A percentile compares a stretch with the other conserved stretches of the same genome.
Evolutionary conservation across 148 eudicot species (phyloP).

Genomic region (Fagopyrum tataricum): DNA sequence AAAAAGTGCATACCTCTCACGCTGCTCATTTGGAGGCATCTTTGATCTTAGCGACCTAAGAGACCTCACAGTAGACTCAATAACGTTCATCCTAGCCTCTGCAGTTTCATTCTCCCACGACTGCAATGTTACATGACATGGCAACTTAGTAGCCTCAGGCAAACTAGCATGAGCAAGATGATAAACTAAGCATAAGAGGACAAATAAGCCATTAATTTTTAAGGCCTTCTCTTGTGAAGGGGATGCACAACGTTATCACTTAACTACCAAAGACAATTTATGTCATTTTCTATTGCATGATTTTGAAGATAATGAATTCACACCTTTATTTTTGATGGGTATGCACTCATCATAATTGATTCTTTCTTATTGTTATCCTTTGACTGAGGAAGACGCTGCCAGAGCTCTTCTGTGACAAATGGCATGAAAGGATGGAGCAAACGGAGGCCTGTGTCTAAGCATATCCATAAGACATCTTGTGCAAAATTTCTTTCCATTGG

Average conservation of each 20-base stretch:
- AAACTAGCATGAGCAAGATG: not conserved
- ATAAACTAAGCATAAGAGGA: not conserved
- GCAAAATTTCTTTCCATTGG: slow-evolving; percentile 52
- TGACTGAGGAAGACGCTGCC: slow-evolving; percentile 93
- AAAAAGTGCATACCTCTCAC: slow-evolving; percentile 44
- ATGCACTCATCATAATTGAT: slow-evolving; percentile 69
- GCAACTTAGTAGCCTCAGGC: not conserved
- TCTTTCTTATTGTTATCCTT: slow-evolving; percentile 49
- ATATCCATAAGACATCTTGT: slow-evolving; percentile 73
- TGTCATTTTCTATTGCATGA: not conserved
- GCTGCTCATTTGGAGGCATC: slow-evolving; percentile 70
- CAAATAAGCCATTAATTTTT: too few relatives aligned
- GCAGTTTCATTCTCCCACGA: slow-evolving; percentile 65
- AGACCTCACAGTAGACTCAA: slow-evolving; percentile 60
- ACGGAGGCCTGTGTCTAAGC: slow-evolving; percentile 78
- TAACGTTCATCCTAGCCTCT: slow-evolving; percentile 66
- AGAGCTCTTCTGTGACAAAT: slow-evolving; percentile 84
- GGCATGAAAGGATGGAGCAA: slow-evolving; percentile 98
- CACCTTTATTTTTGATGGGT: slow-evolving; percentile 70
- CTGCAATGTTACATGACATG: slow-evolving; percentile 30
- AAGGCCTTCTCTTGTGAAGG: too few relatives aligned
- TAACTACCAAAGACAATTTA: not conserved
- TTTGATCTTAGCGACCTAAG: slow-evolving; percentile 62
- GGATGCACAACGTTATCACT: not conserved
- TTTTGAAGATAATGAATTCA: slow-evolving; percentile 2